A percentile compares a stretch with the other conserved stretches of the same genome.
These are phyloP conservation scores for Stylonectria norvegica DNA, from an alignment of 2,329 filamentous ascomycete species.

Conservation along the genomic window DNA sequence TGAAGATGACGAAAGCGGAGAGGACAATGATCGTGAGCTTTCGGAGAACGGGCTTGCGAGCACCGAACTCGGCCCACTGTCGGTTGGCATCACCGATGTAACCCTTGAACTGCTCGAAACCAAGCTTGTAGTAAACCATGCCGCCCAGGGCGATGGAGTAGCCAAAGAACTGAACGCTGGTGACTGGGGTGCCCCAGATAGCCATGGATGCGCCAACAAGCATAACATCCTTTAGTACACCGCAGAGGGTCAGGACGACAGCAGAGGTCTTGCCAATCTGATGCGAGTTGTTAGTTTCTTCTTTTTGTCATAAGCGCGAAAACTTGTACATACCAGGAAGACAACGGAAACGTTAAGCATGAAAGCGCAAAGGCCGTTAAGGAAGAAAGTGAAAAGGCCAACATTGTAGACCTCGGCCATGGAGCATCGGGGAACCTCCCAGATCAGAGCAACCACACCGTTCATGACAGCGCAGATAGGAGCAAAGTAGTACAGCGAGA, in stretches of 20 bases:
- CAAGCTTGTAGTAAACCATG: constrained; percentile 81
- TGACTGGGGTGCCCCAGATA: constrained; percentile 75
- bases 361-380: constrained; percentile 77
- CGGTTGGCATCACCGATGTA: constrained; percentile 70
- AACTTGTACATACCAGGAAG: constrained; percentile 63
- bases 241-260: constrained; percentile 80
- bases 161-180: constrained; percentile 74
- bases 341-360: constrained; percentile 81
- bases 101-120: constrained; percentile 77
- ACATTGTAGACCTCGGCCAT: constrained; percentile 71
- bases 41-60: constrained; percentile 70
- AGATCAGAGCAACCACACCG: constrained; percentile 66
- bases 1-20: constrained; percentile 61
- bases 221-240: constrained; percentile 84
- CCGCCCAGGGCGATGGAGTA: constrained; percentile 76
- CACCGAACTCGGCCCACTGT: constrained; percentile 83
- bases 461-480: constrained; percentile 83
- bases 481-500: constrained; percentile 87
- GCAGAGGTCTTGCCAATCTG: constrained; percentile 87
- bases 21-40: constrained; percentile 69
- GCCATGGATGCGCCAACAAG: constrained; percentile 76
- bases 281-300: constrained; percentile 23
- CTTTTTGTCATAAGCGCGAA: too few relatives aligned
- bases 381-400: constrained; percentile 67
- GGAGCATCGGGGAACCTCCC: constrained; percentile 67